Evolutionary conservation across 768 basidiomycete genomes (phyloP), one percentile per base, ranked within the genome.

Genomic region (Stropharia rugosoannulata): DNA sequence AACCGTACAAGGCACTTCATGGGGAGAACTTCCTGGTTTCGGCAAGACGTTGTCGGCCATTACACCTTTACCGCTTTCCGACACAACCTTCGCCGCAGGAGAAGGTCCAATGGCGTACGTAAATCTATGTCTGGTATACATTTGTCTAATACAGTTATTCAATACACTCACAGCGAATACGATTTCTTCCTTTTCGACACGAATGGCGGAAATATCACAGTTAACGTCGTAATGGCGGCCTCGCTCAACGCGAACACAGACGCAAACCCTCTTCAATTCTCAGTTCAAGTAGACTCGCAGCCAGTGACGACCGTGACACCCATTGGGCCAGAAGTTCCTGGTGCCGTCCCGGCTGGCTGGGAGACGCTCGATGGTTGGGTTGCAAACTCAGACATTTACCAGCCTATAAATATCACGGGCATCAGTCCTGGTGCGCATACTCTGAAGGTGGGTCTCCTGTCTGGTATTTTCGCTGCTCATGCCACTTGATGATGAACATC

Each of bases 121-220:
- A 4, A 32, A 32, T 32, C 9, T 7, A 32, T 32, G 3, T 32
- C 29, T 32, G 9, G 29, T 38, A 36, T 9, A 7, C n/a, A 38
- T 49, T 10, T 12, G 16, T 13, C 38, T 51, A 36, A 53, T 15
- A 11, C 15, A 37, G 16, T 12, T 47, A 39, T 9, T 15, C 13
- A 40, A 18, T 22, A 15, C 27, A 11, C 50, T 51, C 15, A 29
- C 59, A 84, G 83, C 49, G 80, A 84, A 66, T 89, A 89, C 66
- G 83, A 85, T 66, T 85, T 88, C 66, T 81, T 72, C 69, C 81
- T 71, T 54, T 85, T 86, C 75, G 78, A 82, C 69, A 78, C 77
- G 22, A 63, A 76, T 16, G 63, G 66, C 42, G 76, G 76, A 13
- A 85, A 81, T 55, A 62, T 81, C 19, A 79, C 75, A 9, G 73